Evolutionary conservation across 2,329 filamentous ascomycete genomes (phyloP), one percentile per base, ranked within the genome.

Genomic region (Chalaropsis ovoidea): DNA sequence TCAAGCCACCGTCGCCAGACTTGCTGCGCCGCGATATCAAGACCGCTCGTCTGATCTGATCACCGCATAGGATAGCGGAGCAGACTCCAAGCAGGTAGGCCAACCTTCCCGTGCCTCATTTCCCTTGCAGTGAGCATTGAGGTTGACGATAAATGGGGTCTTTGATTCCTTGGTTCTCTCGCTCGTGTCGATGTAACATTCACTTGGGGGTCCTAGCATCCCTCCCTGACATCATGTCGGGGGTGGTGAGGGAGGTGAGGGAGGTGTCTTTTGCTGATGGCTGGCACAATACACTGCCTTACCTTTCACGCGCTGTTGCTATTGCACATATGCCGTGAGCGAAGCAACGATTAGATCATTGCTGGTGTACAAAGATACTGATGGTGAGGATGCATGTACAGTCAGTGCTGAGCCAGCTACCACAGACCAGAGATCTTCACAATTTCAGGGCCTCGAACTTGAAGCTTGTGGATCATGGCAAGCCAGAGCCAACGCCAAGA

Each of bases 91-190:
- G 8, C 47, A 52, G 47, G 19, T 52, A 24, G 24, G 10, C 15
- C 22, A 52, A 52, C n/a, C 11, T 52, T 52, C 15, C 47, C 22
- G 47, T 24, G 3, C 15, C 47, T 52, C 47, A 11, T 52, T 4
- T 24, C 24, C 22, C 47, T 24, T 52, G 47, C 47, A 62, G 42
- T 62, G 41, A 13, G 43, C 39, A 62, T 35, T 43, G 43, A n/a
- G 11, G 22, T 15, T 27, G 47, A 19, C 27, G 11, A 52, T 52
- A 52, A 52, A 52, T 52, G 10, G 4, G 24, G 47, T 24, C 47
- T 52, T 52, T 24, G 47, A 27, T 27, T 52, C 15, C 47, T 52
- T 52, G 35, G 47, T 52, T 24, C 47, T 52, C 19, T 24, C 15
- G 22, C 47, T 52, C 19, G 47, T 24, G 19, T 52, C 19, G 24